Base-by-base conservation (phyloP, 768 basidiomycete genomes). In the Sistotremastrum suecicum region DNA sequence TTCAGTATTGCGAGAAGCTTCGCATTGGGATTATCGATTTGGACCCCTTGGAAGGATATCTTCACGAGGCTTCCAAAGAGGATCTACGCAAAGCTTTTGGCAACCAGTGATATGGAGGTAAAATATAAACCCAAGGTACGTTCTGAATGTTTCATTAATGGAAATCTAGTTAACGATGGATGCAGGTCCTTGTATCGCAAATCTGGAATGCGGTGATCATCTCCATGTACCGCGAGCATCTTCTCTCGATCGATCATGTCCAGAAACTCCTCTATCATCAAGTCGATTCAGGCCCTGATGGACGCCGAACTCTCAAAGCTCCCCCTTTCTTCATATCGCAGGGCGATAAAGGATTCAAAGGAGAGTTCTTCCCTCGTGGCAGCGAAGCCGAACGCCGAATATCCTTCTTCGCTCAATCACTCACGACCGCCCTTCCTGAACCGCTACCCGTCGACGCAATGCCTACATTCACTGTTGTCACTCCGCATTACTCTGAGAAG, bases 151-250 rank as follows among this genome's bases (percentile, higher is more conserved):
- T 20, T 20, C 20, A 20, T 20, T 20, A 20, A 20, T 20, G 20
- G 20, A 20, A 20, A 20, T 20, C 20, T 20, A 20, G 20, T n/a
- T 31, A 10, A 20, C 20, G 20, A 20, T 20, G 20, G 20, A 37
- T 42, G 34, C 45, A 90, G 87, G 90, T 99, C 36, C 74, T 99
- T 37, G 94, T 99, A 39, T 95, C 92, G 10, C 95, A 97, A 65
- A 92, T 99, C 46, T 98, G 95, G 95, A 99, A 99, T 60, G 95
- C 95, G 28, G 82, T 99, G 66, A 95, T 99, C 65, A 98, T 99
- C 54, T 98, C 94, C 9, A 99, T 99, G 95, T 99, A 98, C 64
- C 82, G 95, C 58, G 95, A 99, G 62, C 95, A 98, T 60, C 63
- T 99, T n/a, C 69, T 98, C 34, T 97, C 92, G 41, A 99, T 99